Evolutionary conservation across 108 stramenopile species (phyloP).

Genomic region (Cyclotella atomus): DNA sequence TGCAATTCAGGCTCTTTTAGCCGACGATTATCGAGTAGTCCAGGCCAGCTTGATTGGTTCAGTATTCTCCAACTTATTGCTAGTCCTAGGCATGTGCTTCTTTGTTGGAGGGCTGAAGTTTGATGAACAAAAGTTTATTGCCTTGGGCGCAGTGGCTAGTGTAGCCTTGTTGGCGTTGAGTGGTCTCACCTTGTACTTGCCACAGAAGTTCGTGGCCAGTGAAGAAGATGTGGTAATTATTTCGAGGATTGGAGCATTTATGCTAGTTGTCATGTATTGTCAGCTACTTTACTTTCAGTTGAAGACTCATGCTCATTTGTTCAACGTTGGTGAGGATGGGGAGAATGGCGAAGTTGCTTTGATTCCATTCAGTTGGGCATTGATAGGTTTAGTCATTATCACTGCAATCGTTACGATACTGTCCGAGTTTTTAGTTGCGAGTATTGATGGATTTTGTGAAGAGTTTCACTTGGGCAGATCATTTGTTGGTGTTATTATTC

Average conservation of each 20-base stretch:
- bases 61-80: constrained; percentile 92
- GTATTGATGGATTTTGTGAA: constrained; percentile 87
- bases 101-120: constrained; percentile 91
- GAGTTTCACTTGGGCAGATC: constrained; percentile 77
- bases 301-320: constrained; percentile 85
- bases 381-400: constrained; percentile 67
- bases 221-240: constrained; percentile 74
- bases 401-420: constrained; percentile 82
- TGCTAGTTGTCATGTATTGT: constrained; percentile 90
- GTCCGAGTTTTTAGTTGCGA: constrained; percentile 79
- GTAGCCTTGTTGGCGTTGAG: constrained; percentile 81
- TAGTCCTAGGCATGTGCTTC: constrained; percentile 96
- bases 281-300: constrained; percentile 95
- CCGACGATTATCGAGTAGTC: constrained; percentile 87
- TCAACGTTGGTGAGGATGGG: constrained; percentile 55
- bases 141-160: constrained; percentile 73
- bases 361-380: constrained; percentile 77
- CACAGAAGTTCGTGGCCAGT: constrained; percentile 77
- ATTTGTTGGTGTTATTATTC: constrained; percentile 91
- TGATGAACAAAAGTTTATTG: constrained; percentile 90
- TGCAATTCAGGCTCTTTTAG: constrained; percentile 82
- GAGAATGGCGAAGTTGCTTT: constrained; percentile 46
- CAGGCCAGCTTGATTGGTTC: constrained; percentile 96
- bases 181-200: constrained; percentile 85
- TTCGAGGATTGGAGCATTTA: constrained; percentile 82